Base-by-base conservation (phyloP, 192 early-diverging fungal species). In the Coemansia asiatica region DNA sequence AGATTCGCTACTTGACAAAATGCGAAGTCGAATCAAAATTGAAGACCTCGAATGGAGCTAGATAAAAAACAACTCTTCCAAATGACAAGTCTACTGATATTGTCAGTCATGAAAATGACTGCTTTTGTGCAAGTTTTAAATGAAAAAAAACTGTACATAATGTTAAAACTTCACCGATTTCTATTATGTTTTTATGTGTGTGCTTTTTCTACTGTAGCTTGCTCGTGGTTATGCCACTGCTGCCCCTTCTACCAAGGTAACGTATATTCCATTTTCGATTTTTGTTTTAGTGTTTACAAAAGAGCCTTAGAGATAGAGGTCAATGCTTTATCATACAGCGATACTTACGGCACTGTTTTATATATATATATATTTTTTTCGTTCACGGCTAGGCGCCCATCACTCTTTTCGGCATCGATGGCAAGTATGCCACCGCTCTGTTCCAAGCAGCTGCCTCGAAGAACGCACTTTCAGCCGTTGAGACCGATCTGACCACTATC, bases 391-490 rank as follows among this genome's bases (percentile, higher is more conserved):
- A 96, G 92, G 85, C 88, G 50, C 94, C 94, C 21, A 57, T 94
- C 31, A 84, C 87, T 49, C 86, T 98, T 55, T 89, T 92, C 85
- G 94, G 95, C 56, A 91, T 98, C 76, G 93, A 96, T 46, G 96
- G 96, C 71, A 92, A 95, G 71, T 98, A 98, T 79, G 95, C 96
- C 54, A 96, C 95, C 16, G 96, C 96, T 49, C 88, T 98, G 59
- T 98, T 90, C 87, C 84, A 91, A 56, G 96, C 96, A 61, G 96
- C 96, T 22, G 83, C 89, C 68, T 92, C 91, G 71, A 85, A 89
- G 85, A 87, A 90, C 66, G 75, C 72, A 15, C 89, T 97, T 63
- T 83, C 90, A 12, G 71, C 84, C 21, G 94, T 98, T 35, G 94
- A 98, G 77, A 63, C 77, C 57, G 96, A 98, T 55, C 85, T 98